phyloP scores from a whole-genome alignment of 2,329 filamentous ascomycete genomes.

The Colletotrichum paranaense region DNA sequence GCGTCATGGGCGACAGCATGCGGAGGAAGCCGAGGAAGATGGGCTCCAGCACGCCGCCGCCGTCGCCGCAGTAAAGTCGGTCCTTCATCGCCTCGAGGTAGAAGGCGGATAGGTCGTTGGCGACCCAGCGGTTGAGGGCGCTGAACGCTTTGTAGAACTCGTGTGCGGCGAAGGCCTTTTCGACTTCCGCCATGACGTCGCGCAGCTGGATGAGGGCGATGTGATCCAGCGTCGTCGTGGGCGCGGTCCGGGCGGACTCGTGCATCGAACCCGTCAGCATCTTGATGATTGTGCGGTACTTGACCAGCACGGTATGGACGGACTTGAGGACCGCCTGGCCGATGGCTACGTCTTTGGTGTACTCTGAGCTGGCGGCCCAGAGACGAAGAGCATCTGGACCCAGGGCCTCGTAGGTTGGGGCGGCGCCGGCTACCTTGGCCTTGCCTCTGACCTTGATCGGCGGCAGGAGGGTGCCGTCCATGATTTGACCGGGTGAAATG shows the following conservation, averaged over 20 bases:
- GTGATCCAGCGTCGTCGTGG: conserved; percentile 73
- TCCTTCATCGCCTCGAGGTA: conserved; percentile 96
- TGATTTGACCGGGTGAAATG: conserved; percentile 83
- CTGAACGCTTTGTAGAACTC: conserved; percentile 86
- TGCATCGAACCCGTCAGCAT: conserved; percentile 85
- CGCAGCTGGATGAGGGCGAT: conserved; percentile 82
- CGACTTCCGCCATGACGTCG: conserved; percentile 73
- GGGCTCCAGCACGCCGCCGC: conserved; percentile 70
- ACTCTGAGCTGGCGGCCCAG: conserved; percentile 93
- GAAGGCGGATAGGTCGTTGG: conserved; percentile 87
- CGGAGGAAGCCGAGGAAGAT: conserved; percentile 80
- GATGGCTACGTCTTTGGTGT: conserved; percentile 87
- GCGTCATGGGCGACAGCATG: conserved; percentile 85
- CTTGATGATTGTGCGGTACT: conserved; percentile 90
- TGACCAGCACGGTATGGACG: conserved; percentile 81
- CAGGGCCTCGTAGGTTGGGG: conserved; percentile 71
- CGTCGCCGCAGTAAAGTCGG: conserved; percentile 85
- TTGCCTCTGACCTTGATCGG: conserved; percentile 73
- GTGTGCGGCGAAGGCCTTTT: conserved; percentile 73
- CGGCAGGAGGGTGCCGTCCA: conserved; percentile 83
- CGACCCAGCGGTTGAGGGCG: conserved; percentile 83
- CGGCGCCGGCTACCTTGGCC: conserved; percentile 47
- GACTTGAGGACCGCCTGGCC: conserved; percentile 81
- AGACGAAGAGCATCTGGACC: conserved; percentile 89
- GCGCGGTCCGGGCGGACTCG: conserved; percentile 59